phyloP scores from a whole-genome alignment of 495 filamentous ascomycete species.

The Neohortaea acidophila region DNA sequence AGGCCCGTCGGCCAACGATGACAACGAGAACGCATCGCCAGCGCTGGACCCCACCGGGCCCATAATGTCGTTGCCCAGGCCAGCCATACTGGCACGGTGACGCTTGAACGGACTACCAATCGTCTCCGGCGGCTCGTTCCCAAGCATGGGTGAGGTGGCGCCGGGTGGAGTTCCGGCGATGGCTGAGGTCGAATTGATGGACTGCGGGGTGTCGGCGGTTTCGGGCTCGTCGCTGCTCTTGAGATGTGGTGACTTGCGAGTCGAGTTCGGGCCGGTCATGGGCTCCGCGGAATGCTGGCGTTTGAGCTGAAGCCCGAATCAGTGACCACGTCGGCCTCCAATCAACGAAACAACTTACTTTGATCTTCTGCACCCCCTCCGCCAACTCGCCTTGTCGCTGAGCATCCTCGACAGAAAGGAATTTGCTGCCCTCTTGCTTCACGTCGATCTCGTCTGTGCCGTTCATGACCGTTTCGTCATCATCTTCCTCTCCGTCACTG shows the following conservation, averaged over 20 bases:
- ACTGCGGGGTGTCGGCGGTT: conserved; percentile 10
- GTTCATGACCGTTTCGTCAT: conserved; percentile 31
- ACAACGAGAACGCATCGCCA: conserved; percentile 1
- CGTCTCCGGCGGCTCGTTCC: conserved; percentile 32
- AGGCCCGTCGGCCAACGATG: neutral
- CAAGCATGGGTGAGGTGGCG: conserved; percentile 13
- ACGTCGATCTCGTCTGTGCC: conserved; percentile 54
- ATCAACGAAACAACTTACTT: conserved; percentile 42
- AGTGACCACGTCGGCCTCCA: neutral
- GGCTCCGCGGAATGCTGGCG: conserved; percentile 82
- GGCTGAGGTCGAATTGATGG: conserved; percentile 14
- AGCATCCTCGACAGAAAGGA: conserved; percentile 63
- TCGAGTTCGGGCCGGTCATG: conserved; percentile 33
- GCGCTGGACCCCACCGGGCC: conserved; percentile 7
- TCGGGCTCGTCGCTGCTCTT: conserved; percentile 10
- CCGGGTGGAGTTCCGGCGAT: conserved; percentile 16
- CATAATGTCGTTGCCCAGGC: conserved; percentile 5
- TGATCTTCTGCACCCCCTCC: conserved; percentile 82
- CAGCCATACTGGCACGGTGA: conserved; percentile 55
- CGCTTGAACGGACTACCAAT: conserved; percentile 76
- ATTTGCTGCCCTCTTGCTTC: conserved; percentile 44
- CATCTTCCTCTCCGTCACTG: conserved; percentile 50
- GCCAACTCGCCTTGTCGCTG: conserved; percentile 70
- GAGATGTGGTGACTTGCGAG: conserved; percentile 21
- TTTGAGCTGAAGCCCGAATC: conserved; percentile 53